phyloP scores from a whole-genome alignment of 495 filamentous ascomycete species.

The Thozetella sp. region DNA sequence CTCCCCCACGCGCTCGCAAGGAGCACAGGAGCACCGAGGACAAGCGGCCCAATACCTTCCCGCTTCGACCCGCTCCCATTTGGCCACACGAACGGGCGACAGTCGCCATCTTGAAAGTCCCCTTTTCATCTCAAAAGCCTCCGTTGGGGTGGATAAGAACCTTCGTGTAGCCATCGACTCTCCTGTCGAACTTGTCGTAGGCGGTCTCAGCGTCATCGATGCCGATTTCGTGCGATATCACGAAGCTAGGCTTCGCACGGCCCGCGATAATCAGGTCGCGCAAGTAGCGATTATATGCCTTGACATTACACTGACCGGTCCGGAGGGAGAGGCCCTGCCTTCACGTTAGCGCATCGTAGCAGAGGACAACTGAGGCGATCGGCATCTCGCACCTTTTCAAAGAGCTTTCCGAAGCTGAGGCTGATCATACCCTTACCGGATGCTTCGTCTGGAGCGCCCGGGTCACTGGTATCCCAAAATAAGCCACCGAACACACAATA shows the following conservation, averaged over 20 bases:
- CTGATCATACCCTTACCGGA: constrained; percentile 54
- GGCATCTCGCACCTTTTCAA: constrained; percentile 51
- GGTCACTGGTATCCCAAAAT: background rate
- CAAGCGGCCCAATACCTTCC: too few species aligned
- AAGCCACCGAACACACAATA: background rate
- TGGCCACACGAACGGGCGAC: too few species aligned
- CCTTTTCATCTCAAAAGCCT: too few species aligned
- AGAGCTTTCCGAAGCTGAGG: constrained; percentile 61
- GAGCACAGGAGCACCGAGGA: too few species aligned
- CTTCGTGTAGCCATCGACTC: constrained; percentile 43
- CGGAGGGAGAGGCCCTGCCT: constrained; percentile 38
- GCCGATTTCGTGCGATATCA: constrained; percentile 55
- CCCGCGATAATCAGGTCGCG: constrained; percentile 60
- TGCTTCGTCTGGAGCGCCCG: constrained; percentile 43
- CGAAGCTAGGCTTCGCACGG: constrained; percentile 57
- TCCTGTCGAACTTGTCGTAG: constrained; percentile 52
- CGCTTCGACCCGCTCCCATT: too few species aligned
- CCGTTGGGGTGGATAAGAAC: constrained; percentile 39
- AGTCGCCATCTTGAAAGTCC: too few species aligned
- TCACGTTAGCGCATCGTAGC: background rate
- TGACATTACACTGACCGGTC: constrained; percentile 64
- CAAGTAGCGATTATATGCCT: constrained; percentile 58
- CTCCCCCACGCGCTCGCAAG: too few species aligned
- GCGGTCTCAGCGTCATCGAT: constrained; percentile 54
- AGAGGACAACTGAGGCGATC: background rate